Conservation (phyloP, 345 rosid species). For the Capsella bursapastoris region DNA sequence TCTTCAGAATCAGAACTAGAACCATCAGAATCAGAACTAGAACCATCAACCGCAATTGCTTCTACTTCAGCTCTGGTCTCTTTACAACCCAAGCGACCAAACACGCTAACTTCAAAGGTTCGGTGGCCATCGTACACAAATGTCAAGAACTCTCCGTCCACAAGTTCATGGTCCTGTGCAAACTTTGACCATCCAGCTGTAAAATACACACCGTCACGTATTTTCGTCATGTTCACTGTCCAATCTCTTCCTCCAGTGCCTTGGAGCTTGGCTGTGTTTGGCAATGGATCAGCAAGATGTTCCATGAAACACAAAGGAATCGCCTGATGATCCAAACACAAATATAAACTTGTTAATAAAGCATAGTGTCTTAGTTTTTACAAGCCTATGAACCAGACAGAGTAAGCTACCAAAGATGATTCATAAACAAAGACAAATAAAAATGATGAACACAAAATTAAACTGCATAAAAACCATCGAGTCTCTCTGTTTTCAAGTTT, state of each 20-base stretch:
- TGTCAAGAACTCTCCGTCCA: conserved; percentile 35
- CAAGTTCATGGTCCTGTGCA: conserved; percentile 32
- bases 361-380: too few relatives aligned
- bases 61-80: conserved; percentile 28
- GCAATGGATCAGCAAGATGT: conserved; percentile 32
- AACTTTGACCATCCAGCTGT: conserved; percentile 38
- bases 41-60: background rate
- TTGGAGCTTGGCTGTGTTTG: conserved; percentile 17
- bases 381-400: too few relatives aligned
- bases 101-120: conserved; percentile 39
- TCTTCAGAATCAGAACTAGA: conserved; percentile 15
- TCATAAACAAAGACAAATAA: too few relatives aligned
- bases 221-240: conserved; percentile 20
- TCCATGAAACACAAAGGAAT: conserved; percentile 27
- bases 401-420: too few relatives aligned
- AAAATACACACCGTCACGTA: conserved; percentile 3
- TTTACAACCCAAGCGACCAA: conserved; percentile 10
- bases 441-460: background rate
- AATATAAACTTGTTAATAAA: background rate
- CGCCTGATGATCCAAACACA: conserved; percentile 20
- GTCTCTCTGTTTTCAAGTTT: background rate
- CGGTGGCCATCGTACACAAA: conserved; percentile 32
- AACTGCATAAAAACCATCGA: background rate
- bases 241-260: conserved; percentile 31
- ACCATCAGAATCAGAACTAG: conserved; percentile 3